Evolutionary conservation across 352 stramenopile genomes (phyloP), one percentile per base, ranked within the genome.

Genomic region (Phytophthora ramorum): DNA sequence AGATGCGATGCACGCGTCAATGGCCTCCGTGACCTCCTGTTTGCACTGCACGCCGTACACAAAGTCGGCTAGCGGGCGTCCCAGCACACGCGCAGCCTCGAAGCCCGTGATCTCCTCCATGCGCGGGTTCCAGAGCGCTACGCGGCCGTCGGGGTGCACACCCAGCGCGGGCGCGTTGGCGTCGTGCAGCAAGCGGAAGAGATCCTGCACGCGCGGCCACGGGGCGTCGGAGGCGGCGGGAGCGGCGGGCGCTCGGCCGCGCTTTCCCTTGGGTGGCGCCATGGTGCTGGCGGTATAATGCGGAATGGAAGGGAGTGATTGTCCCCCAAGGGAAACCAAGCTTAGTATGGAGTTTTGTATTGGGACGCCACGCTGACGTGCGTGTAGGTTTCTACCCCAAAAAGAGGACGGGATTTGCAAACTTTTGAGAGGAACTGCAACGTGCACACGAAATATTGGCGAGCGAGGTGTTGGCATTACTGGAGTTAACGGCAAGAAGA

Each of bases 101-200:
- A 87, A 88, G 44, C 85, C 79, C 53, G 81, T 93, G 41, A 93
- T 79, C 14, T 75, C 71, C 47, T 58, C 76, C 67, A 90, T 66
- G 35, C 71, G 73, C 35, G 59, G 63, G 72, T 93, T 93, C 85
- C 85, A 93, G 52, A 90, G 62, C 58, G 72, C 86, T 49, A 93
- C 78, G 43, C 61, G 9, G 26, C 82, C 83, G 41, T 86, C 66
- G 2, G 69, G 34, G 24, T 79, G 75, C 26, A 93, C 71, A 38
- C 80, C 85, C 14, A 93, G 61, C 16, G 89, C 85, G 1, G 86
- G 81, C 40, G 83, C 79, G 52, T 89, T 89, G 22, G 87, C 84
- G n/a, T 82, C 85, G 26, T 84, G 60, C 34, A 95, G 74, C 54
- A 93, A 67, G 26, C 60, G 59, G 34, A 74, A 70, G 9, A 74